Base-by-base conservation (phyloP, 2,329 filamentous ascomycete genomes). In the Pseudogymnoascus sp. region DNA sequence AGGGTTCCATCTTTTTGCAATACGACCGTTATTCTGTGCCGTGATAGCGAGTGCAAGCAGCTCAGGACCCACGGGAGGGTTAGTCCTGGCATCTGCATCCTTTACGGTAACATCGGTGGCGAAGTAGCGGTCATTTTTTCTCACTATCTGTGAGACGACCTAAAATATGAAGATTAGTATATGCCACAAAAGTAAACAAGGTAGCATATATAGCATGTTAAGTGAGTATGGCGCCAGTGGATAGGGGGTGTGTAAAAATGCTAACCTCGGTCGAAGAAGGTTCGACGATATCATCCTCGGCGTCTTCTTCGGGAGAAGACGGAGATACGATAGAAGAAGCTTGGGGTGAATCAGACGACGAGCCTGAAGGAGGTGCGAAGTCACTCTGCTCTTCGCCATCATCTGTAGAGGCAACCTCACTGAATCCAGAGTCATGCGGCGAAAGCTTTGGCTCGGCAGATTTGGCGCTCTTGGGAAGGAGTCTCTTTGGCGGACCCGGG, bases 1-100 rank as follows among this genome's bases (percentile, higher is more conserved):
- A n/a, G 53, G n/a, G n/a, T 61, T 59, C 26, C 35, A 26, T 31
- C 7, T 29, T 19, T n/a, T 23, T 19, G 62, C 17, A 40, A 63
- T n/a, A 11, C 60, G 26, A 15, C 42, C 21, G 1, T 29, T 38
- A 15, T 1, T 1, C n/a, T 29, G 4, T 26, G 62, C 62, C 5
- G 29, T 11, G 11, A 4, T 7, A 37, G 40, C 62, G 3, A 46
- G 31, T 40, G 19, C 23, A 17, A 15, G n/a, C 17, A 63, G 35
- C 15, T 61, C 62, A 10, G 62, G 53, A 7, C 62, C 62, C 7
- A 59, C 3, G 15, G 29, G 50, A 40, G 62, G 62, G 13, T 60
- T 13, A 19, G 23, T 42, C 31, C 37, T 40, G 23, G 26, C 4
- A 29, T 63, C 50, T 17, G 50, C 62, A 7, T 63, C 62, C 4